Conservation (phyloP, 225 moss, liverwort and hornwort genomes). For the Asterella californica region DNA sequence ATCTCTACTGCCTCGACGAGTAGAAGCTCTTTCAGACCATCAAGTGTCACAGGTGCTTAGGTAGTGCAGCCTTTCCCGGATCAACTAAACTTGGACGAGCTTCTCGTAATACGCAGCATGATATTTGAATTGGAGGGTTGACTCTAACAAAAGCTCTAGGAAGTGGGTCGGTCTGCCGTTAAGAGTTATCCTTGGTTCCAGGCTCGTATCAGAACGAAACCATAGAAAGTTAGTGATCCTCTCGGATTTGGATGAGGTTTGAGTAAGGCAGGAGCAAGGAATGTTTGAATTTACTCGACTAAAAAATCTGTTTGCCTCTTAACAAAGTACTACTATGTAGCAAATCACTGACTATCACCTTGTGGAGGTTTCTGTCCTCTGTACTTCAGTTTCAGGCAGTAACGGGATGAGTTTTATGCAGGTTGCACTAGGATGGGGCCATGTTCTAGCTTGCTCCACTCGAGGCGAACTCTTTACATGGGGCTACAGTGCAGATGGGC, state of each 20-base stretch:
- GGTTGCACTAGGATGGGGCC: slow-evolving; percentile 94
- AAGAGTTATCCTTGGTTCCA: neutral
- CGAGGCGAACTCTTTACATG: slow-evolving; percentile 79
- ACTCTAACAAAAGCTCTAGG: neutral
- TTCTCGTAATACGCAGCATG: neutral
- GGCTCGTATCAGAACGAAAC: neutral
- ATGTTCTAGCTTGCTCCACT: slow-evolving; percentile 69
- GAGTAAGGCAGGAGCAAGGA: neutral
- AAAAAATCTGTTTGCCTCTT: neutral
- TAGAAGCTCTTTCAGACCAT: slow-evolving; percentile 48
- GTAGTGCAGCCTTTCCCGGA: slow-evolving; percentile 27
- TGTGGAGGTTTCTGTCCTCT: neutral
- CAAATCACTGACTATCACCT: neutral
- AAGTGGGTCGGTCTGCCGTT: neutral
- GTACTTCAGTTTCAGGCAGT: neutral
- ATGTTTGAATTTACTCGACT: neutral
- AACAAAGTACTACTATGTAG: no score
- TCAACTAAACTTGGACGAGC: neutral
- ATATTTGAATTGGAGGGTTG: neutral
- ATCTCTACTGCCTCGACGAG: slow-evolving; percentile 46
- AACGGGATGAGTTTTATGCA: slow-evolving; percentile 31
- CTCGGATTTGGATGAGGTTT: neutral
- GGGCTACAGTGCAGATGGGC: slow-evolving; percentile 72
- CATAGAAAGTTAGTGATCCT: neutral
- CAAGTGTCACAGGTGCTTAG: slow-evolving; percentile 71